Evolutionary conservation across 768 basidiomycete genomes (phyloP), one percentile per base, ranked within the genome.

Genomic region (Lentinula aciculospora): DNA sequence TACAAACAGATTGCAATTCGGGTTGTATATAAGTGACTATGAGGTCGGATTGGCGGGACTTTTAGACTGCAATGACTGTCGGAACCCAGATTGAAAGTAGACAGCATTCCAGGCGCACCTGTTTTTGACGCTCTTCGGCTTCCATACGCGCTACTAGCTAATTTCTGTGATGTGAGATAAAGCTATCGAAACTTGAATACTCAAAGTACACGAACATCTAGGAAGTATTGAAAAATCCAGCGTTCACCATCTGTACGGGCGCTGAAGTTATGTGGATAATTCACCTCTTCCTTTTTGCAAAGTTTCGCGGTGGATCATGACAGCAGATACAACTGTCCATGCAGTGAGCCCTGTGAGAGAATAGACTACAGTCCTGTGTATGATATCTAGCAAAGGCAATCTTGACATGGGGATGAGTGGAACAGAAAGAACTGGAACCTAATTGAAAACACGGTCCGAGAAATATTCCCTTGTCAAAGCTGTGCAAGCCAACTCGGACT

Each of bases 351-450:
- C 82, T 3, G 78, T 75, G 7, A 84, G 73, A 17, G 80, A 75
- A 60, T 77, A 77, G 17, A 83, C 78, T n/a, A 83, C 67, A 3
- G 77, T 76, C 64, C 83, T 72, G 53, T 87, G 85, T 1, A 82
- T 62, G 47, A 78, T 68, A 65, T 84, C 82, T 55, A 75, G 59
- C 15, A 80, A 45, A 12, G 75, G 64, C 10, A 75, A 34, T 53
- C 34, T 36, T 39, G 36, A 36, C 58, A 58, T 29, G 55, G 57
- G n/a, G n/a, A n/a, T n/a, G n/a, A n/a, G n/a, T n/a, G n/a, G n/a
- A n/a, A n/a, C n/a, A n/a, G n/a, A n/a, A n/a, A n/a, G n/a, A n/a
- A n/a, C n/a, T n/a, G n/a, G n/a, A n/a, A n/a, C n/a, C n/a, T n/a
- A n/a, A n/a, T n/a, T n/a, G n/a, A n/a, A 68, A 61, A 51, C 65